Evolutionary conservation across 371 early-diverging fungal species (phyloP).

Genomic region (Zopfochytrium polystomum): DNA sequence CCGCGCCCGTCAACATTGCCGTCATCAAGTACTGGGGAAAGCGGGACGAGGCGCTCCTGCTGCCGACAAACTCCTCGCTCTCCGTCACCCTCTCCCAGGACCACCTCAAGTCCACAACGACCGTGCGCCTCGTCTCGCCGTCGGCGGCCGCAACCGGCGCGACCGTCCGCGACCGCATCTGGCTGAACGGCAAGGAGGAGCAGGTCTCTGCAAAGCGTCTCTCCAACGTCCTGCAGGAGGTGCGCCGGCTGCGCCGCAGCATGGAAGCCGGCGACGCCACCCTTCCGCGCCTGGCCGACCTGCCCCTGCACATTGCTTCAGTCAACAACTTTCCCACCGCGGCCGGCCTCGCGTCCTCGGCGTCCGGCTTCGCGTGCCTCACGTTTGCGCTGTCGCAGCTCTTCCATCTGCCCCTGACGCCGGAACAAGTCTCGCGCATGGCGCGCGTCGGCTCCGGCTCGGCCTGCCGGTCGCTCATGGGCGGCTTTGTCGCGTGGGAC

Average conservation of each 20-base stretch:
- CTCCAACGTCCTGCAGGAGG: slow-evolving; percentile 76
- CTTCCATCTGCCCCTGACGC: slow-evolving; percentile 56
- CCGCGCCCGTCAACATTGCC: slow-evolving; percentile 98
- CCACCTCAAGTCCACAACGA: slow-evolving; percentile 89
- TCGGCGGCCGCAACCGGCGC: slow-evolving; percentile 41
- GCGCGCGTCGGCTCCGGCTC: slow-evolving; percentile 97
- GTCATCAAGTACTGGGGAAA: slow-evolving; percentile 99
- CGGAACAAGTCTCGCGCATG: slow-evolving; percentile 78
- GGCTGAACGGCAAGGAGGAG: slow-evolving; percentile 93
- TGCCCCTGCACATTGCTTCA: slow-evolving; percentile 75
- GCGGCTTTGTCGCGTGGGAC: slow-evolving; percentile 97
- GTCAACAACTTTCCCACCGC: slow-evolving; percentile 99
- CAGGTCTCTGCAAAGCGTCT: slow-evolving; percentile 77
- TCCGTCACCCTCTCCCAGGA: slow-evolving; percentile 96
- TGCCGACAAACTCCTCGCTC: slow-evolving; percentile 96
- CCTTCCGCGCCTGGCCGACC: slow-evolving; percentile 37
- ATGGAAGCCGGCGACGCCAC: slow-evolving; percentile 37
- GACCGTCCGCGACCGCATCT: slow-evolving; percentile 52
- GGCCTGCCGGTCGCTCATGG: slow-evolving; percentile 94
- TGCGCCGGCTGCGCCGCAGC: slow-evolving; percentile 66
- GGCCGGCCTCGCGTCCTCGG: slow-evolving; percentile 98
- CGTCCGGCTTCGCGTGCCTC: slow-evolving; percentile 94
- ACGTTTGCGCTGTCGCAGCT: slow-evolving; percentile 81
- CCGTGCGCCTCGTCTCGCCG: slow-evolving; percentile 72
- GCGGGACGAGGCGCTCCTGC: slow-evolving; percentile 80